Conservation (phyloP, 2,329 filamentous ascomycete species). For the Zymoseptoria tritici region DNA sequence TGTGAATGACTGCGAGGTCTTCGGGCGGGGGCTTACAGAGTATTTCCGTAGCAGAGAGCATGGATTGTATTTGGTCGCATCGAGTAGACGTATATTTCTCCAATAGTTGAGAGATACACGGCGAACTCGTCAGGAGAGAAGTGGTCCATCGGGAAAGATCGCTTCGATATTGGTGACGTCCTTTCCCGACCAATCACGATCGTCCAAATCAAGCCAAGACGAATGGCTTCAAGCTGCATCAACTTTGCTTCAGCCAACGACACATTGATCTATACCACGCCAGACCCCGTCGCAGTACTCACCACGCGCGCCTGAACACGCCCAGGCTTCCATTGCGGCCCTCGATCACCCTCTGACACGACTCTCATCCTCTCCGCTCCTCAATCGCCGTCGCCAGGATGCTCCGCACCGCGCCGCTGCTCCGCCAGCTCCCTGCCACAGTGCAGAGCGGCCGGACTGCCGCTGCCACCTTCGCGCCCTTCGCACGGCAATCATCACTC, state of each 20-base stretch:
- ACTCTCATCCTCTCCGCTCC: constrained; percentile 7
- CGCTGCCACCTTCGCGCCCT: constrained; percentile 15
- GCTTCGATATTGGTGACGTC: neutral
- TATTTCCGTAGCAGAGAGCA: neutral
- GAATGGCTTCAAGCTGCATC: neutral
- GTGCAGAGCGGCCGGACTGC: constrained; percentile 13
- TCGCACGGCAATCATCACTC: constrained; percentile 12
- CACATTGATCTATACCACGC: neutral
- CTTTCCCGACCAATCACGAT: no score
- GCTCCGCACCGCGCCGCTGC: constrained; percentile 18
- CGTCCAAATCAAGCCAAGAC: neutral
- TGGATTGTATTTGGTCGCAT: neutral
- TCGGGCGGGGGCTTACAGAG: neutral
- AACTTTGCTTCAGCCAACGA: neutral
- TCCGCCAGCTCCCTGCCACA: constrained; percentile 17
- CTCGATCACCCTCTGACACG: neutral
- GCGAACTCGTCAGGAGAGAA: neutral
- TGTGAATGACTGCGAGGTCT: neutral
- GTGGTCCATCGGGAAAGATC: neutral
- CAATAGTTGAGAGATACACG: neutral
- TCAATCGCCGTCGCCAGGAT: constrained; percentile 10
- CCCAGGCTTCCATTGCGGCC: neutral
- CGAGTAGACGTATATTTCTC: neutral
- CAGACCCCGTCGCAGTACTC: neutral
- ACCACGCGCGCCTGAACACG: neutral